These are phyloP conservation scores for Aspergillus kassunensis DNA, from an alignment of 495 filamentous ascomycete genomes.

Conservation along the genomic window DNA sequence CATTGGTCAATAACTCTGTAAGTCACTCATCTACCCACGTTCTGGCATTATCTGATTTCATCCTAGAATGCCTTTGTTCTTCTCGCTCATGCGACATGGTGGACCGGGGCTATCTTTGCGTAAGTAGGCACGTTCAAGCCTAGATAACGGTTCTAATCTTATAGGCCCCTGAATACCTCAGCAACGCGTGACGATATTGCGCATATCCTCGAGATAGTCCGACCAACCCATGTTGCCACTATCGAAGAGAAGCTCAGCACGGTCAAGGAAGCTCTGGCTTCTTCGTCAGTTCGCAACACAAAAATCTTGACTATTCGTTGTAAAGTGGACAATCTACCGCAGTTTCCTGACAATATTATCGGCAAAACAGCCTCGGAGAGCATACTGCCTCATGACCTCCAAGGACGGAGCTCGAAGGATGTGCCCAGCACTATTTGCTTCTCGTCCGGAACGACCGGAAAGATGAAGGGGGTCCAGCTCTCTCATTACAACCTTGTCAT, in stretches of 20 bases:
- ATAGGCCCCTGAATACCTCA: slow-evolving; percentile 1
- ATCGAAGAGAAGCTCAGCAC: background rate
- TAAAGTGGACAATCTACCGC: background rate
- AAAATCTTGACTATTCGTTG: background rate
- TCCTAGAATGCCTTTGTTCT: slow-evolving; percentile 6
- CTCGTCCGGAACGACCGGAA: slow-evolving; percentile 3
- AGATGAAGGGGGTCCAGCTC: slow-evolving; percentile 6
- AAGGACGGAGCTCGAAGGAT: slow-evolving; percentile 2
- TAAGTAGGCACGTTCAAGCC: background rate
- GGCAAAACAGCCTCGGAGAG: background rate
- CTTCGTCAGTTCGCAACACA: background rate
- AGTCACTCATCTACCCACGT: background rate
- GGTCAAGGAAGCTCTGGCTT: background rate
- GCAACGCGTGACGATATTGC: slow-evolving; percentile 1
- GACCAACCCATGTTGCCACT: slow-evolving; percentile 1
- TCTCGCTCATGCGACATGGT: slow-evolving; percentile 8
- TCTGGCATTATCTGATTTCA: background rate
- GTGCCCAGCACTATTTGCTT: slow-evolving; percentile 6
- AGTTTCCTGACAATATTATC: slow-evolving; percentile 2
- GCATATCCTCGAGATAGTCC: background rate
- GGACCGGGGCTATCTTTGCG: slow-evolving; percentile 3
- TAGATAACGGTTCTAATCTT: background rate
- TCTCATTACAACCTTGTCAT: slow-evolving; percentile 2
- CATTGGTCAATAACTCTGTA: slow-evolving; percentile 19
- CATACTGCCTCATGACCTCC: background rate